Evolutionary conservation across 306 rosid genomes (phyloP), one percentile per base, ranked within the genome.

Genomic region (Crotalaria pallida): DNA sequence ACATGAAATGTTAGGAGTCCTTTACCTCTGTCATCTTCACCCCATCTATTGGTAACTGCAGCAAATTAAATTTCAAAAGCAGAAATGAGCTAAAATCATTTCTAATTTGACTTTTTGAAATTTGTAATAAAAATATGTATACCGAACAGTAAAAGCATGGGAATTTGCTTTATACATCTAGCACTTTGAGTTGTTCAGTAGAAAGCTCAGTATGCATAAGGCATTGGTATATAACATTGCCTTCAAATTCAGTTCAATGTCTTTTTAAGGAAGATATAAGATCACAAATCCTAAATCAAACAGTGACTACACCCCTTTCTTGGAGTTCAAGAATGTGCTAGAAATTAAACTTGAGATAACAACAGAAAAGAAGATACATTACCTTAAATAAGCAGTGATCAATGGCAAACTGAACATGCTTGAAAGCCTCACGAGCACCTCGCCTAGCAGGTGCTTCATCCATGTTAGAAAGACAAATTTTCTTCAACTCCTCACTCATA

Each of bases 311-410:
- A 7, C 12, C 43, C 43, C 43, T 22, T 63, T 13, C 4, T 63
- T 62, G 12, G 17, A 0, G 49, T 62, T 62, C 34, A 62, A 61
- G 31, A 1, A 24, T 52, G 33, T 15, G 18, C 16, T 11, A 12
- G 17, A 22, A 23, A 53, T 4, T 38, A 22, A 23, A 53, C 13
- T 38, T 34, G 38, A 69, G 53, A 55, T 41, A 55, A 38, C 57
- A 24, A 57, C 7, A 50, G 36, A 18, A 13, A 19, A 59, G 27
- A 6, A 24, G 7, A 7, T 1, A 31, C 3, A 21, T 31, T 0
- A 79, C 86, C 81, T 15, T 33, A 71, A 83, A 72, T 21, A 83
- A 79, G 72, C 84, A 79, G 67, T 83, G 87, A 79, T 79, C 82
- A 79, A 79, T 77, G 58, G 44, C 11, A 67, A 79, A 34, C 33